These are phyloP conservation scores for Pterocarpus macrocarpus DNA, from an alignment of 306 rosid species.

Conservation along the genomic window DNA sequence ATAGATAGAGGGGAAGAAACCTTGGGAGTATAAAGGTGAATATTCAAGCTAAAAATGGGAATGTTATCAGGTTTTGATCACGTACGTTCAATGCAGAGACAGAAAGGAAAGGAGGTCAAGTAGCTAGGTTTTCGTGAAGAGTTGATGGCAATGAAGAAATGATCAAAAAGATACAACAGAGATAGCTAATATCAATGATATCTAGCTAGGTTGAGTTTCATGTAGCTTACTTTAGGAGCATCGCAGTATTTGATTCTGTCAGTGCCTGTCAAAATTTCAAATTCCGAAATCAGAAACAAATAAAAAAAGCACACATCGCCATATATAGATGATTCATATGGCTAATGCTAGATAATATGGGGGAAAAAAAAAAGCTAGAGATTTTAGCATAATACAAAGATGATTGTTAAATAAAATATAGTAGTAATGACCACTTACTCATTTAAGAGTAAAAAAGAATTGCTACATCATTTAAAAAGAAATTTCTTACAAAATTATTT, in stretches of 20 bases:
- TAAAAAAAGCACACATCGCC: neutral
- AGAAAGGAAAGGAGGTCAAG: neutral
- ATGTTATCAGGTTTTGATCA: neutral
- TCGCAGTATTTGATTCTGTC: conserved; percentile 34
- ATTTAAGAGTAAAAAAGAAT: too few relatives aligned
- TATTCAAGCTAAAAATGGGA: neutral
- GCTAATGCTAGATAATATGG: too few relatives aligned
- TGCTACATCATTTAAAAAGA: too few relatives aligned
- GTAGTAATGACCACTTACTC: too few relatives aligned
- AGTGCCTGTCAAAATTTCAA: conserved; percentile 47
- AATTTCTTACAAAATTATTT: too few relatives aligned
- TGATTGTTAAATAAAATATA: too few relatives aligned
- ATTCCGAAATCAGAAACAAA: conserved; percentile 40
- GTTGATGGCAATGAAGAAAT: too few relatives aligned
- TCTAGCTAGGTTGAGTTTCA: conserved; percentile 23
- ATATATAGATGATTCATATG: neutral
- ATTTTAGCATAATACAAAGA: too few relatives aligned
- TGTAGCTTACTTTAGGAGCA: conserved; percentile 7
- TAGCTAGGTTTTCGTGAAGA: too few relatives aligned
- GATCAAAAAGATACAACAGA: too few relatives aligned
- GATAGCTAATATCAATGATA: conserved; percentile 35
- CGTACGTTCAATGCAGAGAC: neutral
- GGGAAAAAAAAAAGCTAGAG: too few relatives aligned
- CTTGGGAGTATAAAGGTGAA: neutral
- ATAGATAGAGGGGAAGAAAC: neutral